phyloP scores from a whole-genome alignment of 2,329 filamentous ascomycete species.

The Sphaerulina populicola region DNA sequence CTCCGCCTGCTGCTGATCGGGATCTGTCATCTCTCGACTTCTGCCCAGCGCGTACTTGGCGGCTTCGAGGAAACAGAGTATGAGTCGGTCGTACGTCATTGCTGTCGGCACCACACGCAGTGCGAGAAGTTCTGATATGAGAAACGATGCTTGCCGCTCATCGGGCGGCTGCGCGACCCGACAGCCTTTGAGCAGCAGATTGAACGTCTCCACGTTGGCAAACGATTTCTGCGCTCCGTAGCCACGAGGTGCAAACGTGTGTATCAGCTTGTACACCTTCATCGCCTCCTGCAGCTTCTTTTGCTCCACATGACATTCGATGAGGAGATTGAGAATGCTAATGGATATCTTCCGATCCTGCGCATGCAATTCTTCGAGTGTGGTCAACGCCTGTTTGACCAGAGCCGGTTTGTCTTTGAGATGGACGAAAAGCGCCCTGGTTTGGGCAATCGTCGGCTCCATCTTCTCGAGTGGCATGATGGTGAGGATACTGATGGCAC shows the following conservation, averaged over 20 bases:
- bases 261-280: constrained; percentile 54
- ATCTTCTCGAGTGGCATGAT: constrained; percentile 63
- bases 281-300: constrained; percentile 45
- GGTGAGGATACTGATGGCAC: constrained; percentile 60
- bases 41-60: constrained; percentile 15
- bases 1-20: background rate
- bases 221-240: constrained; percentile 23
- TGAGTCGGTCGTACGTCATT: constrained; percentile 55
- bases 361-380: constrained; percentile 50
- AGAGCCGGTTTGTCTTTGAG: constrained; percentile 45
- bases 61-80: constrained; percentile 45
- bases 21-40: background rate
- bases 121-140: constrained; percentile 54
- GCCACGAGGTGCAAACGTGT: constrained; percentile 33
- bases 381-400: constrained; percentile 46
- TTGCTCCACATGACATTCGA: constrained; percentile 45
- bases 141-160: constrained; percentile 52
- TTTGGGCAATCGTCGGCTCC: constrained; percentile 51
- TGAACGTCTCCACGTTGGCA: constrained; percentile 50
- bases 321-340: constrained; percentile 45
- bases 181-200: constrained; percentile 41
- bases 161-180: constrained; percentile 28
- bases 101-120: constrained; percentile 47
- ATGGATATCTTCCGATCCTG: constrained; percentile 45
- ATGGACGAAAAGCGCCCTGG: constrained; percentile 52